Base-by-base conservation (phyloP, 164 flowering plant genomes). In the Pachysandra terminalis region DNA sequence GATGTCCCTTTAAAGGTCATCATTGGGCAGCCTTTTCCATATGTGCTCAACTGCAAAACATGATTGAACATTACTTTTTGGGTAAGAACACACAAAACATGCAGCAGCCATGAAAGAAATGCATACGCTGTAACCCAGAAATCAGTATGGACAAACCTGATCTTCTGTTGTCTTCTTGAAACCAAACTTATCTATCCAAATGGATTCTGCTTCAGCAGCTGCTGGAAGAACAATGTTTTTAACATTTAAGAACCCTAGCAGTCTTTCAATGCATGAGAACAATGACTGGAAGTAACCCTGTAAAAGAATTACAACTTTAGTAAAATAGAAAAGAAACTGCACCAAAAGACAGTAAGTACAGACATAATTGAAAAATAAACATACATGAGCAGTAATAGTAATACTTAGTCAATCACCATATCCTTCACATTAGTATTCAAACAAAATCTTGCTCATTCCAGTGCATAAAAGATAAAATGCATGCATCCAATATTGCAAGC, bases 1-100 rank as follows among this genome's bases (percentile, higher is more conserved):
- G 90, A 74, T 17, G 92, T 86, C 28, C 89, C 96, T 45, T 86
- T 78, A 65, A 89, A 89, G 21, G 74, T 65, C 89, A 87, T 81
- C 83, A 87, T 35, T 12, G 71, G 81, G 32, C 75, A 73, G 35
- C 73, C 70, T 53, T 54, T 81, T 26, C 71, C 76, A 60, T 66
- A 78, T 24, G 64, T 40, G 41, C 71, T 63, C 24, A 86, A 24
- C 96, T 87, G 87, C 77, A n/a, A n/a, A 1, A 45, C 16, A 69
- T 32, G 45, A 23, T 13, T 25, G 9, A 27, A 58, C 4, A 41
- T 25, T 12, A 24, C 12, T n/a, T 1, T 15, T 32, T 3, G 5
- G 7, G 37, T 32, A 7, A 32, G 37, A n/a, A n/a, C n/a, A 3
- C 37, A 32, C 37, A 32, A 32, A 32, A 7, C 7, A 3, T 32